Base-by-base conservation (phyloP, 371 early-diverging fungal species). In the Syncephalastrum contaminatum region DNA sequence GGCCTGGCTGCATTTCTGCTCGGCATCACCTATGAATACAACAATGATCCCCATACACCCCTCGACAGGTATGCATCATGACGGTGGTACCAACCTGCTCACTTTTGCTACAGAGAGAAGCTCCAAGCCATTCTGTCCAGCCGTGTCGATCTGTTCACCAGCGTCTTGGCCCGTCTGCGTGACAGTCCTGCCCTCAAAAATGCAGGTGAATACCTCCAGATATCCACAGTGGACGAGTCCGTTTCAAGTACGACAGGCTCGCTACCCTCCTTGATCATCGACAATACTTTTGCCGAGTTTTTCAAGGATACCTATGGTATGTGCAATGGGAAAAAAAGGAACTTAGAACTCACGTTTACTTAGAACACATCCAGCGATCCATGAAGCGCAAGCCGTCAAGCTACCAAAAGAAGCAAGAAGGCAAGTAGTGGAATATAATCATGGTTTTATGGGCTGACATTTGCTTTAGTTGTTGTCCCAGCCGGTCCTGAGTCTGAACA, bases 1-100 rank as follows among this genome's bases (percentile, higher is more conserved):
- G 97, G 97, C 5, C 69, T 96, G 30, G 83, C 93, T 4, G 94
- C 96, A 2, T 95, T 88, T 66, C 59, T 96, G 12, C 70, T 96
- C 13, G 92, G 94, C 1, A 81, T 95, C 12, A 79, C 90, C 19
- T 92, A 92, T 51, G 89, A 95, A 72, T 94, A 84, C 63, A 91
- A 96, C 60, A 81, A 90, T 70, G 91, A 92, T 45, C 69, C 84
- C 4, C 87, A 87, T 46, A 76, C 93, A 4, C 80, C 84, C 3
- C 81, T 92, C 48, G 76, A 79, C 16, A 75, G 73, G 84, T 81
- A 66, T 16, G 68, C 19, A 56, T 54, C 39, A 39, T n/a, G 5
- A 13, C 3, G 15, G 36, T 39, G 40, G 19, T 19, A 45, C 30
- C 15, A 13, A n/a, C 40, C 21, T 3, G 19, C 19, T 21, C 18